These are phyloP conservation scores for Pythium phragmitis DNA, from an alignment of 352 stramenopile genomes.

Conservation along the genomic window DNA sequence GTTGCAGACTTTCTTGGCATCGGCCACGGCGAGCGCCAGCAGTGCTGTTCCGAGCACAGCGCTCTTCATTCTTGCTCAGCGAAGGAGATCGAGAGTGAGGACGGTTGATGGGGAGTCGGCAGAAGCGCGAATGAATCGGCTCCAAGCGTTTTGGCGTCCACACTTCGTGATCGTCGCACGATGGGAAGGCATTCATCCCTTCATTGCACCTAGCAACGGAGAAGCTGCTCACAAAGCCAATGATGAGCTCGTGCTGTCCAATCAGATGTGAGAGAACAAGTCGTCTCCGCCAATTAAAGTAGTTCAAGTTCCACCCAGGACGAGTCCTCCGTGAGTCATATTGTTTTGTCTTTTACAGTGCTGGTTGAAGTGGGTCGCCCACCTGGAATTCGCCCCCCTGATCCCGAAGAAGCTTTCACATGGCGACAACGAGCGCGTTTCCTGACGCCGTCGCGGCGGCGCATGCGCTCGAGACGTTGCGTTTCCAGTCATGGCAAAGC, in stretches of 20 bases:
- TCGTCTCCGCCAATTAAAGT: slow-evolving; percentile 18
- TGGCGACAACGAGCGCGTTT: slow-evolving; percentile 4
- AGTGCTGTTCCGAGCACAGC: slow-evolving; percentile 14
- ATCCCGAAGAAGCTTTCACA: background rate
- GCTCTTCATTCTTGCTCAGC: slow-evolving; percentile 1
- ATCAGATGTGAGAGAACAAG: background rate
- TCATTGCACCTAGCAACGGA: background rate
- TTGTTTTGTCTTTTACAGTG: slow-evolving; percentile 9
- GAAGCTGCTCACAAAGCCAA: slow-evolving; percentile 6
- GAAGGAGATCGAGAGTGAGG: background rate
- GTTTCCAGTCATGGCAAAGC: slow-evolving; percentile 84
- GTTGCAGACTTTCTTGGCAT: slow-evolving; percentile 45
- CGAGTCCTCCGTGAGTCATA: background rate
- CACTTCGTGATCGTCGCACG: slow-evolving; percentile 14
- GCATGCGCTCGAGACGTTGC: slow-evolving; percentile 42
- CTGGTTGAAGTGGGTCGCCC: slow-evolving; percentile 24
- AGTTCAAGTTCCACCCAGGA: background rate
- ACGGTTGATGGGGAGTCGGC: background rate
- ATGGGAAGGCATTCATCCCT: background rate
- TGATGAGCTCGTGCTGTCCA: slow-evolving; percentile 15
- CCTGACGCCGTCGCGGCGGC: background rate
- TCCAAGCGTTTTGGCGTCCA: background rate
- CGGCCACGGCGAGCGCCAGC: slow-evolving; percentile 14
- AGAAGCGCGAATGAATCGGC: slow-evolving; percentile 14
- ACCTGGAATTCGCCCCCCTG: background rate